Evolutionary conservation across 768 basidiomycete species (phyloP).

Genomic region (Leccinum uliginosum): DNA sequence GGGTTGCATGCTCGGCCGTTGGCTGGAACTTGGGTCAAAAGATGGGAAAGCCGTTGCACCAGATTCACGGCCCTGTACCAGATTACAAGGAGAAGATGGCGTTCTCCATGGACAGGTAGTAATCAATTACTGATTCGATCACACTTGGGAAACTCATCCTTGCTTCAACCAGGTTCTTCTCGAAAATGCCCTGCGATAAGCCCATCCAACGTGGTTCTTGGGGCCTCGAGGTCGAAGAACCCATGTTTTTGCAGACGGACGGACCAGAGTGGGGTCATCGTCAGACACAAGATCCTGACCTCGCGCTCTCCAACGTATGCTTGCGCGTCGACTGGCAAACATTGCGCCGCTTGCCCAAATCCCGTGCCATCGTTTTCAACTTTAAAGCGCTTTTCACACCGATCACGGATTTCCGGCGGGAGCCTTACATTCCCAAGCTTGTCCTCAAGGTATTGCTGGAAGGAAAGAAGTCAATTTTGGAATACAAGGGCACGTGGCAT

Average conservation of each 20-base stretch:
- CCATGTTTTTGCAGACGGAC: slow-evolving; percentile 40
- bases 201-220: slow-evolving; percentile 54
- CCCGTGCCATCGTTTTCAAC: slow-evolving; percentile 48
- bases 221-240: slow-evolving; percentile 47
- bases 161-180: slow-evolving; percentile 37
- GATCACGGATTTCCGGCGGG: slow-evolving; percentile 37
- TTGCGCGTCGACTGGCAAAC: slow-evolving; percentile 57
- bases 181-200: slow-evolving; percentile 42
- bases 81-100: slow-evolving; percentile 47
- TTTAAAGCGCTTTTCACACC: slow-evolving; percentile 54
- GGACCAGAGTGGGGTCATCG: slow-evolving; percentile 36
- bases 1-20: slow-evolving; percentile 42
- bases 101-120: slow-evolving; percentile 50
- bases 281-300: slow-evolving; percentile 30
- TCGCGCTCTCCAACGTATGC: slow-evolving; percentile 38
- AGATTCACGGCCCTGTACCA: slow-evolving; percentile 46
- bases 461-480: slow-evolving; percentile 35
- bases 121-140: not conserved
- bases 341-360: slow-evolving; percentile 43
- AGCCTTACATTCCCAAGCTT: slow-evolving; percentile 46
- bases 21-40: slow-evolving; percentile 48
- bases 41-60: slow-evolving; percentile 43
- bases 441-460: slow-evolving; percentile 41
- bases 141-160: not conserved
- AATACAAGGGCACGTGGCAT: slow-evolving; percentile 42